Conservation (phyloP, 371 early-diverging fungal species). For the Mortierella sp. region DNA sequence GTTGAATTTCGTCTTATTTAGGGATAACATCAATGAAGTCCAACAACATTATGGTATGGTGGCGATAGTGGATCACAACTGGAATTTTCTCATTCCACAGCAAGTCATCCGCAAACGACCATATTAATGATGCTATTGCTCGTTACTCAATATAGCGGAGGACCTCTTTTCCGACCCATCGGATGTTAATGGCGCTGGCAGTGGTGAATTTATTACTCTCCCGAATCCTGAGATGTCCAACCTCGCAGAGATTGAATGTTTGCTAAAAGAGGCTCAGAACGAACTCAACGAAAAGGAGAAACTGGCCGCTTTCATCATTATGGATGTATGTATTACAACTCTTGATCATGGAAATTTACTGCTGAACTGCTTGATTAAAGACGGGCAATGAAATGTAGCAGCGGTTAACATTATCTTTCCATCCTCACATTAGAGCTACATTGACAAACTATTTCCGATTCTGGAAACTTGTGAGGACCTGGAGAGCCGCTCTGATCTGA, state of each 20-base stretch:
- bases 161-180: slow-evolving; percentile 53
- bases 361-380: background rate
- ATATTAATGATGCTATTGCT: background rate
- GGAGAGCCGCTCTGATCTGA: slow-evolving; percentile 80
- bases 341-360: background rate
- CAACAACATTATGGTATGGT: slow-evolving; percentile 55
- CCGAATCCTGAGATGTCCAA: slow-evolving; percentile 76
- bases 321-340: slow-evolving; percentile 57
- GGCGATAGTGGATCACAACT: background rate
- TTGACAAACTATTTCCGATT: slow-evolving; percentile 77
- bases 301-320: slow-evolving; percentile 61
- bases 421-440: slow-evolving; percentile 66
- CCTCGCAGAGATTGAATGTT: slow-evolving; percentile 70
- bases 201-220: slow-evolving; percentile 58
- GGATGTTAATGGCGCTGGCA: slow-evolving; percentile 44
- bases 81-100: background rate
- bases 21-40: slow-evolving; percentile 59
- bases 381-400: background rate
- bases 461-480: slow-evolving; percentile 88
- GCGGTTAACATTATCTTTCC: background rate
- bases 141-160: slow-evolving; percentile 20
- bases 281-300: slow-evolving; percentile 64
- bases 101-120: background rate
- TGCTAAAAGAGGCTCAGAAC: slow-evolving; percentile 62
- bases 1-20: slow-evolving; percentile 14